A percentile compares a stretch with the other conserved stretches of the same genome.
Evolutionary conservation across 2,329 filamentous ascomycete genomes (phyloP).

Genomic region (Fusarium sp.): DNA sequence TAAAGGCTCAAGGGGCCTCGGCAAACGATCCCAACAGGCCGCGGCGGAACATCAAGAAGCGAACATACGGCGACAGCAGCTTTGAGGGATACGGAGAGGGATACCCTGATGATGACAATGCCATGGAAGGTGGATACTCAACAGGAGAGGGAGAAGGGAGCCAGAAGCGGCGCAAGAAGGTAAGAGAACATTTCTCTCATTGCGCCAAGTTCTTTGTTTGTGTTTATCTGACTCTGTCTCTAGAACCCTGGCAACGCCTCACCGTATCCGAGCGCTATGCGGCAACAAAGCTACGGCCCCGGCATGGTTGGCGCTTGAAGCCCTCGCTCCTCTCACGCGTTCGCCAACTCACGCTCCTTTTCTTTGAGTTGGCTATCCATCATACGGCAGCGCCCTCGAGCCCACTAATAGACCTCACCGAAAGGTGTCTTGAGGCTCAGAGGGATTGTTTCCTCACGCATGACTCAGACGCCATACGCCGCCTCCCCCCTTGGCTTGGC

Average conservation of each 20-base stretch:
- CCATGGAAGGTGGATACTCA: constrained; percentile 72
- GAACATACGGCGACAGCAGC: constrained; percentile 79
- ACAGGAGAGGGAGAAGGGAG: constrained; percentile 78
- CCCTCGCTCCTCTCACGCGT: not conserved
- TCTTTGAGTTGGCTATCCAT: constrained; percentile 1
- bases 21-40: constrained; percentile 66
- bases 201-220: constrained; percentile 28
- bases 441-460: constrained; percentile 2
- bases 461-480: constrained; percentile 18
- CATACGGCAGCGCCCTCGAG: not conserved
- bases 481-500: not conserved
- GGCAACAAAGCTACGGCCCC: constrained; percentile 67
- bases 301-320: constrained; percentile 69
- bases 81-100: constrained; percentile 82
- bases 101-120: constrained; percentile 74
- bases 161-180: constrained; percentile 76
- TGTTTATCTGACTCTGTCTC: constrained; percentile 54
- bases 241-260: constrained; percentile 62
- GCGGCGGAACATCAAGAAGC: constrained; percentile 77
- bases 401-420: constrained; percentile 21
- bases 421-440: constrained; percentile 25
- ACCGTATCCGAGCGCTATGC: constrained; percentile 57
- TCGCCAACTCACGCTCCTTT: constrained; percentile 1
- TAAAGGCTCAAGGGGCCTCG: constrained; percentile 54
- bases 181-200: constrained; percentile 44